A percentile compares a stretch with the other conserved stretches of the same genome.
Conservation (phyloP, 495 filamentous ascomycete species). For the Sabuloglossum arenarium region DNA sequence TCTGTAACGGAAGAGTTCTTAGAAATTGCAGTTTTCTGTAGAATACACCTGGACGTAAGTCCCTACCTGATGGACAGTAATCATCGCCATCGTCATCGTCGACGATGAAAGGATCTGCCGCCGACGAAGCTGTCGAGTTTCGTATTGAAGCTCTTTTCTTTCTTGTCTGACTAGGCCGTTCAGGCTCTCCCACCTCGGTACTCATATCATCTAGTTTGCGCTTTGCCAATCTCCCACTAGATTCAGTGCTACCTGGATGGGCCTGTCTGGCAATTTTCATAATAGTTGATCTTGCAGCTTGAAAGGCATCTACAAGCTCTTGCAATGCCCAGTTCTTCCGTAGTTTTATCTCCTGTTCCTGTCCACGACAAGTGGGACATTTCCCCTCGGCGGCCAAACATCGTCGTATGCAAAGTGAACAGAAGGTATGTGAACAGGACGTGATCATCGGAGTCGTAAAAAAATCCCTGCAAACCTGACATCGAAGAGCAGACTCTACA, state of each 20-base stretch:
- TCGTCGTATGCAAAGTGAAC: slow-evolving; percentile 80
- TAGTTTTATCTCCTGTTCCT: slow-evolving; percentile 64
- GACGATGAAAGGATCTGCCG: slow-evolving; percentile 13
- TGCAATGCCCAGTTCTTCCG: slow-evolving; percentile 65
- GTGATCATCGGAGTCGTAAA: slow-evolving; percentile 87
- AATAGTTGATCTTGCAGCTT: slow-evolving; percentile 35
- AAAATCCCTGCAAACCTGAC: slow-evolving; percentile 96
- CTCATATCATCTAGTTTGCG: slow-evolving; percentile 31
- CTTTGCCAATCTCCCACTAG: slow-evolving; percentile 18
- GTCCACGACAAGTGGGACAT: slow-evolving; percentile 63
- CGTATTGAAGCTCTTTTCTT: slow-evolving; percentile 22
- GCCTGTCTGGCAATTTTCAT: slow-evolving; percentile 39
- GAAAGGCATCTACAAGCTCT: slow-evolving; percentile 67
- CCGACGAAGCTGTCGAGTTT: slow-evolving; percentile 17
- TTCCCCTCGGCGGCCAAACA: slow-evolving; percentile 60
- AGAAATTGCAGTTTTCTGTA: not conserved
- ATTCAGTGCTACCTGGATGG: slow-evolving; percentile 18
- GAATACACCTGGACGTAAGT: not conserved
- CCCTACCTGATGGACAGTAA: not conserved
- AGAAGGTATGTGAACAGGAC: slow-evolving; percentile 89
- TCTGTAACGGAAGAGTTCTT: slow-evolving; percentile 18
- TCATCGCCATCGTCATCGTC: slow-evolving; percentile 14
- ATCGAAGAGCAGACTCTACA: slow-evolving; percentile 74
- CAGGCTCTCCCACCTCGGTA: slow-evolving; percentile 18
- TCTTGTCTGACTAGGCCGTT: slow-evolving; percentile 16